Percentiles rank a stretch among this genome's conserved stretches.
These are phyloP conservation scores for Corchorus capsularis DNA, from an alignment of 345 rosid species.

Conservation along the genomic window DNA sequence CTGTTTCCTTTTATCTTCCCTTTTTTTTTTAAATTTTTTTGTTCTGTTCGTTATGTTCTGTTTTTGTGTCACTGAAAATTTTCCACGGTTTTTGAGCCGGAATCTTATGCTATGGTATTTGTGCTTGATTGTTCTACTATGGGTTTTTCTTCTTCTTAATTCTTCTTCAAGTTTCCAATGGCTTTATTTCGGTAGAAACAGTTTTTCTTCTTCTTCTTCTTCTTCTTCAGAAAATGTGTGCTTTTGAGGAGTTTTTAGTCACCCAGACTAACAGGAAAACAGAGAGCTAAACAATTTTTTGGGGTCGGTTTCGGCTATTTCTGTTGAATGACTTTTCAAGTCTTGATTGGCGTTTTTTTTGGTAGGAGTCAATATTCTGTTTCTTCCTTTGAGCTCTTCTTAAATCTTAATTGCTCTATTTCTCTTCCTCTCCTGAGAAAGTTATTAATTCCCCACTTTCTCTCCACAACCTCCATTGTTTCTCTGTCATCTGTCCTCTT, in stretches of 20 bases:
- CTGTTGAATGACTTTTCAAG: slow-evolving; percentile 4
- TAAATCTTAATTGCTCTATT: slow-evolving; percentile 1
- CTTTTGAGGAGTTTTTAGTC: neutral
- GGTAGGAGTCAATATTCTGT: slow-evolving; percentile 15
- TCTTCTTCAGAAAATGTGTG: neutral
- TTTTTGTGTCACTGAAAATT: neutral
- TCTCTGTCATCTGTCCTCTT: neutral
- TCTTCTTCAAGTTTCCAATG: slow-evolving; percentile 7
- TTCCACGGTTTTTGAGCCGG: slow-evolving; percentile 13
- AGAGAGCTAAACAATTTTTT: slow-evolving; percentile 19
- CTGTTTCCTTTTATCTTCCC: slow-evolving; percentile 20
- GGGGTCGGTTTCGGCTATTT: neutral
- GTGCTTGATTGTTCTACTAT: slow-evolving; percentile 23
- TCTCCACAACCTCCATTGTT: neutral
- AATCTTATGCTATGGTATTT: slow-evolving; percentile 19
- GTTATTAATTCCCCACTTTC: neutral
- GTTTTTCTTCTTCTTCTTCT: neutral
- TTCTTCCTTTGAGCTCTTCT: neutral
- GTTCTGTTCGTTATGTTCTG: slow-evolving; percentile 12
- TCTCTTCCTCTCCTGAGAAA: neutral
- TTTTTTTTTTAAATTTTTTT: slow-evolving; percentile 24
- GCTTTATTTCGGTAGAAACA: neutral
- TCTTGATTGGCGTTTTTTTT: slow-evolving; percentile 20
- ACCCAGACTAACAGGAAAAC: neutral
- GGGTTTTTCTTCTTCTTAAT: slow-evolving; percentile 4